These are phyloP conservation scores for Pelargonium nanum DNA, from an alignment of 345 rosid genomes.

Conservation along the genomic window DNA sequence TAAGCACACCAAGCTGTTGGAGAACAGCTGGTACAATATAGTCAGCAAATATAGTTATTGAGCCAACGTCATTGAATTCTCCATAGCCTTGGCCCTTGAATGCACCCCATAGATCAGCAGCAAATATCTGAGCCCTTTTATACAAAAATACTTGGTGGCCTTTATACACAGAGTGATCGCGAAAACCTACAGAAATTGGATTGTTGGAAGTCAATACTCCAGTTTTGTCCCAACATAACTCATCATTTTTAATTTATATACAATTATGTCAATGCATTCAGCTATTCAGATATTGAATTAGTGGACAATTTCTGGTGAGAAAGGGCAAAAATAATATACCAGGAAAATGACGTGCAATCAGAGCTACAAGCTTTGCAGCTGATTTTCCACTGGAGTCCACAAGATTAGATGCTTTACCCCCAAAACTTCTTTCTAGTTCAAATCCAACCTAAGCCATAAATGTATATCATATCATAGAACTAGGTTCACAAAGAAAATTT, in stretches of 20 bases:
- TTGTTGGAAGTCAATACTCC: constrained; percentile 6
- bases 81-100: constrained; percentile 71
- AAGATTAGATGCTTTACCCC: constrained; percentile 57
- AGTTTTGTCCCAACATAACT: neutral
- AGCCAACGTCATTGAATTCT: constrained; percentile 50
- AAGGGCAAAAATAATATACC: constrained; percentile 23
- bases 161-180: constrained; percentile 67
- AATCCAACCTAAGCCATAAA: constrained; percentile 44
- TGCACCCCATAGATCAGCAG: constrained; percentile 72
- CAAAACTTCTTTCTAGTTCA: constrained; percentile 59
- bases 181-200: constrained; percentile 36
- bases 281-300: too few relatives aligned
- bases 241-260: neutral
- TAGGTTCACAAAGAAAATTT: too few relatives aligned
- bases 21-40: constrained; percentile 74
- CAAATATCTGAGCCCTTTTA: constrained; percentile 79
- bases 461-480: neutral
- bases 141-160: constrained; percentile 71
- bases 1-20: constrained; percentile 60
- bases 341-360: constrained; percentile 54
- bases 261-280: too few relatives aligned
- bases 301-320: too few relatives aligned
- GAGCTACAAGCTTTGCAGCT: constrained; percentile 63
- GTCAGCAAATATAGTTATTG: constrained; percentile 76
- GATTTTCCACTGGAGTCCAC: constrained; percentile 64